Base-by-base conservation (phyloP, 1,284 basidiomycete species). In the Rhodotorula sp. region DNA sequence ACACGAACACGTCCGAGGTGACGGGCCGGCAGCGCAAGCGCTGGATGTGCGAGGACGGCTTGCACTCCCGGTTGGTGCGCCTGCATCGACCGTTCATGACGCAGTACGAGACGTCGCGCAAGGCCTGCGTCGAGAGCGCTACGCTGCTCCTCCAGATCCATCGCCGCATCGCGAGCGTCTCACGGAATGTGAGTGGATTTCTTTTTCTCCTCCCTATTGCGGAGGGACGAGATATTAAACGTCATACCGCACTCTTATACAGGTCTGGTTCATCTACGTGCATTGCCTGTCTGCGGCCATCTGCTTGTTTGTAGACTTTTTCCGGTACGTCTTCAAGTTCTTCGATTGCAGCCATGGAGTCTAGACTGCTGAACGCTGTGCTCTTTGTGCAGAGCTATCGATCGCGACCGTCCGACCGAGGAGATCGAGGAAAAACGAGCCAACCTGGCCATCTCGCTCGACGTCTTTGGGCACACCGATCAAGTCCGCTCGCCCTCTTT, bases 41-140 rank as follows among this genome's bases (percentile, higher is more conserved):
- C 7, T 58, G 58, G 18, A 64, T 70, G 47, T 67, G 66, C 26
- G 48, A 66, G 26, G 73, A 75, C 50, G 67, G 60, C 12, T 47
- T 61, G 48, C 62, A 67, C 60, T 58, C 49, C 23, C 55, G 68
- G 6, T 12, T 67, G 8, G 54, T 73, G 7, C 26, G 66, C 8
- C 52, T 73, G 23, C 71, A 73, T 48, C 52, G 71, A 23, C 71
- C 71, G 18, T 73, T 69, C 63, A 67, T 73, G 62, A 55, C 60
- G 31, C 64, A 68, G 60, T 50, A 71, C 21, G 67, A 67, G 15
- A 59, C 38, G 45, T 69, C 67, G 49, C 55, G 63, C 34, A 45
- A 56, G 54, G 48, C 45, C 12, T 73, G 71, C 61, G n/a, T 73
- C 31, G 68, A 69, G 49, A 69, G 67, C 47, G 71, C 68, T 2